phyloP scores from a whole-genome alignment of 306 rosid genomes.

The Oemleria cerasiformis region DNA sequence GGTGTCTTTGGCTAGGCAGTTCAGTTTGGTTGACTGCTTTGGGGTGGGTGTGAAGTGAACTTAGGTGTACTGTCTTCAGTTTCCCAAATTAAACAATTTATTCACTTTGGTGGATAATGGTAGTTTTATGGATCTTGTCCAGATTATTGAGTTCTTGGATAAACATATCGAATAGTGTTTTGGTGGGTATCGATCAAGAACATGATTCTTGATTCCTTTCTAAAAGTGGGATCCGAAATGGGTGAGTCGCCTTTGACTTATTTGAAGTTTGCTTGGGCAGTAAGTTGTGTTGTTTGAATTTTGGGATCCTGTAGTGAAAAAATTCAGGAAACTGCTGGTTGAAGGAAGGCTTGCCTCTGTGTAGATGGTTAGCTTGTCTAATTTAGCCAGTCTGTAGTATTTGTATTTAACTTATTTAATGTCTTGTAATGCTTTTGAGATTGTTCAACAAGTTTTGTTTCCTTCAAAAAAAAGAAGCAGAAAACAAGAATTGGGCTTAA shows the following conservation, averaged over 20 bases:
- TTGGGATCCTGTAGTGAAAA: not conserved
- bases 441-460: not conserved
- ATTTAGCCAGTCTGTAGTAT: not conserved
- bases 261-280: not conserved
- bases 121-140: not conserved
- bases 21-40: too few relatives aligned
- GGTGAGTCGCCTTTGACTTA: not conserved
- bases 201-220: not conserved
- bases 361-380: not conserved
- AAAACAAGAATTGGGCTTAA: not conserved
- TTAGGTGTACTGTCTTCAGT: not conserved
- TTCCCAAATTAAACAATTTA: not conserved
- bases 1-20: too few relatives aligned
- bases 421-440: not conserved
- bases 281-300: not conserved
- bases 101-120: not conserved
- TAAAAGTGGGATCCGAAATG: not conserved
- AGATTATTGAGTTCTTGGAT: not conserved
- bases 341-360: not conserved
- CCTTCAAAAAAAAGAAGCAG: not conserved
- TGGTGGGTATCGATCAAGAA: not conserved
- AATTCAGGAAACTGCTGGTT: not conserved
- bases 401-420: not conserved
- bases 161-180: not conserved
- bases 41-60: too few relatives aligned